Base-by-base conservation (phyloP, 768 basidiomycete genomes). In the Boletales sp. region DNA sequence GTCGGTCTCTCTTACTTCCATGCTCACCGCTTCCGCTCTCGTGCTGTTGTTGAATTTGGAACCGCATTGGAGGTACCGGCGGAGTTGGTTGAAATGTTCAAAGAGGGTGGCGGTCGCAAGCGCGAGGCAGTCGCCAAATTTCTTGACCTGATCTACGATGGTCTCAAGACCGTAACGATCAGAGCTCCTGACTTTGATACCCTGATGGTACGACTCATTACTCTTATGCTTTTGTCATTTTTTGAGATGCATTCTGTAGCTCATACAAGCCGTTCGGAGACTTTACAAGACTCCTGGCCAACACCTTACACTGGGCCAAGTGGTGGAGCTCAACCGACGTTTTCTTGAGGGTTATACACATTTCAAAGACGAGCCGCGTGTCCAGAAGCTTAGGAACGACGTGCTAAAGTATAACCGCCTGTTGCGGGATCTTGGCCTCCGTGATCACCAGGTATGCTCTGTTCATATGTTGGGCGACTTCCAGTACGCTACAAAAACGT, bases 41-140 rank as follows among this genome's bases (percentile, higher is more conserved):
- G 97, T 49, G 97, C 94, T 8, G 97, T 99, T 24, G 88, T 99
- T 43, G 97, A 99, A 64, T 99, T 98, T 67, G 97, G 97, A 7
- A 73, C 81, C 3, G 90, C 94, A 9, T 72, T 97, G 52, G 88
- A 92, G 60, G 90, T 98, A n/a, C 94, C 95, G n/a, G 61, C 68
- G 5, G 92, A 94, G 55, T 74, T 90, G 31, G 84, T 97, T 2
- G 84, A 88, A 29, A 86, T 90, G 83, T 99, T 94, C 72, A 89
- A 89, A 60, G 75, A 86, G 58, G 97, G 97, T 8, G 97, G 97
- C 6, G 64, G 74, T 14, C 78, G 85, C 60, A 99, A 98, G 71
- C 75, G 93, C 51, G 89, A 94, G 59, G 95, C 97, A 1, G 91
- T 94, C 42, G 77, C 84, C 15, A 88, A 88, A 61, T 82, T 98